Base-by-base conservation (phyloP, 768 basidiomycete species). In the Pluteus cervinus region DNA sequence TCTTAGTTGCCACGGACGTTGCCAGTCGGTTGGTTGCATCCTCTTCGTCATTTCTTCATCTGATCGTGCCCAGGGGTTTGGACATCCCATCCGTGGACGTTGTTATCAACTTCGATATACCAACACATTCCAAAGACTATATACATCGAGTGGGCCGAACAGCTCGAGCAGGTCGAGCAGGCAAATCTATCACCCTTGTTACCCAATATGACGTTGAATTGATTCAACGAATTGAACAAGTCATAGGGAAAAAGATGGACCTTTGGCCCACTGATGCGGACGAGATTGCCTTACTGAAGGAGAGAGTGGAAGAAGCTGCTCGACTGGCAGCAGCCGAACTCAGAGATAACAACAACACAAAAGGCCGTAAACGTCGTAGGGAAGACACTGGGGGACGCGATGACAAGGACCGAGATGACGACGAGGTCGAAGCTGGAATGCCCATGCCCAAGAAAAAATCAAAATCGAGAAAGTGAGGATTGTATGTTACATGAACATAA, bases 161-260 rank as follows among this genome's bases (percentile, higher is more conserved):
- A 22, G 96, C 96, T 5, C 85, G 96, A 54, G 96, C 96, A 3
- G 96, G 96, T n/a, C 79, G 96, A 29, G 80, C 91, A 2, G 96
- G 96, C 29, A 97, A 97, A 65, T 83, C 89, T 1, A 86, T 99
- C 51, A 96, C 93, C n/a, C 75, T 99, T 28, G 92, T 97, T 16
- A 90, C 94, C 4, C 96, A 99, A 61, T 99, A 98, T 59, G 96
- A 99, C 48, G 91, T 99, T 38, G 96, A 98, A 61, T 73, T 97
- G 30, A 62, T 97, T 4, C 91, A 96, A 59, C 82, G 96, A 7
- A 97, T 98, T 53, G 96, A 99, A 58, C 70, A 76, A 15, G 91
- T 94, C 5, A 80, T 86, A 15, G 92, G 79, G 26, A 94, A 94
- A 65, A 87, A 91, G 60, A 85, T 99, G 80, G 83, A 82, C 36